Percentiles rank a stretch among this genome's conserved stretches.
Conservation (phyloP, 495 filamentous ascomycete species). For the Chaetomium fimeti region DNA sequence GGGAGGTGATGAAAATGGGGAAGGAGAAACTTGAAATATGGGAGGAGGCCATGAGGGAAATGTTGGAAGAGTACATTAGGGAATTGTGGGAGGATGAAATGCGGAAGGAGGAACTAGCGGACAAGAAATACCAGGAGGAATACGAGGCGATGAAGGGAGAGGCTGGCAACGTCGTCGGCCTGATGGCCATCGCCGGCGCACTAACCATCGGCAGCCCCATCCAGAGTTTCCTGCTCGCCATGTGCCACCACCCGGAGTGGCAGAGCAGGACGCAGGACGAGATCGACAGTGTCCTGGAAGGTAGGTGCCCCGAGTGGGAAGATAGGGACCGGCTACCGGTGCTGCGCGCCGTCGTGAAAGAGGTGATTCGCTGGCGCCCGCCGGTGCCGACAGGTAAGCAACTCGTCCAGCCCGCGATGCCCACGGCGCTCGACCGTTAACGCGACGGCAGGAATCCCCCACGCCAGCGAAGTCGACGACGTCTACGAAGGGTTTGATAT, state of each 20-base stretch:
- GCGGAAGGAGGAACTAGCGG: too few species aligned
- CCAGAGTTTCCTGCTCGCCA: conserved; percentile 58
- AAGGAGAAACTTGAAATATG: too few species aligned
- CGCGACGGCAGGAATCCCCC: conserved; percentile 46
- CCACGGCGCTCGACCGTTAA: too few species aligned
- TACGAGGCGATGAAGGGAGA: conserved; percentile 33
- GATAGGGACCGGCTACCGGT: conserved; percentile 47
- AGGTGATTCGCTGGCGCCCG: conserved; percentile 61
- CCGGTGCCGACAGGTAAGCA: conserved; percentile 48
- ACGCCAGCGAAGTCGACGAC: conserved; percentile 53
- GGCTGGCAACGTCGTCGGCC: conserved; percentile 46
- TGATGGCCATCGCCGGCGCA: conserved; percentile 51
- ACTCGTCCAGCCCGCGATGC: too few species aligned
- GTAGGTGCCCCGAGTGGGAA: conserved; percentile 49
- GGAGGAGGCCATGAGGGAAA: too few species aligned
- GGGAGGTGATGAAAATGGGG: too few species aligned
- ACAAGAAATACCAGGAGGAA: conserved; percentile 30
- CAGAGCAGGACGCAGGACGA: conserved; percentile 54
- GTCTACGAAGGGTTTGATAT: conserved; percentile 58
- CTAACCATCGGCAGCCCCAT: conserved; percentile 53
- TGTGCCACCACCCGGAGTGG: conserved; percentile 59
- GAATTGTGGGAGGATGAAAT: too few species aligned
- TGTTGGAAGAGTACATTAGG: too few species aligned
- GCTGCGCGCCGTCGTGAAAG: conserved; percentile 59
- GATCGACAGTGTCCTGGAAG: conserved; percentile 51